These are phyloP conservation scores for Fusarium aywerte DNA, from an alignment of 2,329 filamentous ascomycete species.

Conservation along the genomic window DNA sequence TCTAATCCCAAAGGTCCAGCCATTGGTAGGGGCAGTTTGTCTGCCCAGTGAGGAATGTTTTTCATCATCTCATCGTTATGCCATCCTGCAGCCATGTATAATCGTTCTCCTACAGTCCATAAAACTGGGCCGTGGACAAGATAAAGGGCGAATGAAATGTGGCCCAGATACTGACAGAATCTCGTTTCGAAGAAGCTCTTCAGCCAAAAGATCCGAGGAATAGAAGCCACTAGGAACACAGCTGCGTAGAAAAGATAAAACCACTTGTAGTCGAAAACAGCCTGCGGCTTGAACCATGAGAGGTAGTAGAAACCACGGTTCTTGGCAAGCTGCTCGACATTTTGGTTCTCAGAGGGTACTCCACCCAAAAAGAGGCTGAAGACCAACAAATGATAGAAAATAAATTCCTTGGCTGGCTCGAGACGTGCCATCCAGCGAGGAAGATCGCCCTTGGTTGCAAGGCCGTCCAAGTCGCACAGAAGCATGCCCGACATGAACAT, in stretches of 20 bases:
- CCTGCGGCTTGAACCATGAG: slow-evolving; percentile 71
- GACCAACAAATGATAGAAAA: slow-evolving; percentile 64
- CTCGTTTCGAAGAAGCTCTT: slow-evolving; percentile 67
- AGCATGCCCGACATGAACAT: slow-evolving; percentile 71
- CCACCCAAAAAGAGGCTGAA: slow-evolving; percentile 68
- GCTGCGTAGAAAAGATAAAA: slow-evolving; percentile 74
- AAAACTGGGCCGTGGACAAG: slow-evolving; percentile 72
- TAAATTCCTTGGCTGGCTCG: slow-evolving; percentile 59
- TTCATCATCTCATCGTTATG: slow-evolving; percentile 58
- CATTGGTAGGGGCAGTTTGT: slow-evolving; percentile 65
- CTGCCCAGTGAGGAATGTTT: slow-evolving; percentile 66
- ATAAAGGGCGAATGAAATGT: slow-evolving; percentile 71
- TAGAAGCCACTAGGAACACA: slow-evolving; percentile 63
- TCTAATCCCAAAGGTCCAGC: slow-evolving; percentile 70
- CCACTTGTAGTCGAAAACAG: slow-evolving; percentile 74
- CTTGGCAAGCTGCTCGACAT: slow-evolving; percentile 61
- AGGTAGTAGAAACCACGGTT: slow-evolving; percentile 71
- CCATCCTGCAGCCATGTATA: slow-evolving; percentile 72
- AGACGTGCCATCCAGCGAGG: slow-evolving; percentile 60
- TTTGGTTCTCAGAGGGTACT: slow-evolving; percentile 63
- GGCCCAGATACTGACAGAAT: slow-evolving; percentile 70
- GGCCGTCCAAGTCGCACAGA: slow-evolving; percentile 69
- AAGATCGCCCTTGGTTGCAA: slow-evolving; percentile 61
- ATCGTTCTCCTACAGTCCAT: slow-evolving; percentile 67
- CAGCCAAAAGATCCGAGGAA: slow-evolving; percentile 68